Evolutionary conservation across 495 filamentous ascomycete species (phyloP).

Genomic region (Margaritispora aquatica): DNA sequence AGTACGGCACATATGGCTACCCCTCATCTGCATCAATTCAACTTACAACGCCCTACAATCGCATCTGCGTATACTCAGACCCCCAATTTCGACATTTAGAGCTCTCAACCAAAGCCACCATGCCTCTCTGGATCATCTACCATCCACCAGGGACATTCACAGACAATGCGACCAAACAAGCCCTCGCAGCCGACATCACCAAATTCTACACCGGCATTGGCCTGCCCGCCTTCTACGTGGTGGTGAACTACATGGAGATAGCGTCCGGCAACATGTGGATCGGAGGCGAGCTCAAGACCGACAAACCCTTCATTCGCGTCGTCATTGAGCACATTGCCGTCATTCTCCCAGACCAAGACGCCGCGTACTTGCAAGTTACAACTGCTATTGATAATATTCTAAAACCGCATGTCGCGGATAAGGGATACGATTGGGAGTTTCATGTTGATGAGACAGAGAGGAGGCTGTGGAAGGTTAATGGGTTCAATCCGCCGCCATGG

Average conservation of each 20-base stretch:
- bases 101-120: no score
- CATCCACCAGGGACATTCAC: conserved; percentile 28
- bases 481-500: conserved; percentile 1
- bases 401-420: conserved; percentile 28
- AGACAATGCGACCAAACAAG: conserved; percentile 19
- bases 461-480: conserved; percentile 9
- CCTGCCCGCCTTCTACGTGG: conserved; percentile 35
- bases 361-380: not conserved
- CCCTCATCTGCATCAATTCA: no score
- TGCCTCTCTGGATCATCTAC: conserved; percentile 36
- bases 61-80: not conserved
- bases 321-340: conserved; percentile 29
- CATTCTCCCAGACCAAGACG: conserved; percentile 15
- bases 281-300: conserved; percentile 23
- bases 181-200: conserved; percentile 24
- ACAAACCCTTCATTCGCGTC: conserved; percentile 30
- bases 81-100: no score
- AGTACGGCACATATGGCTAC: no score
- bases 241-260: conserved; percentile 28
- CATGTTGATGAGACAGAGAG: conserved; percentile 25
- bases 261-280: conserved; percentile 21
- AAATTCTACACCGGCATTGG: conserved; percentile 27
- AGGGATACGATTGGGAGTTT: conserved; percentile 36
- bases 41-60: no score
- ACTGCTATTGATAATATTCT: conserved; percentile 20